These are phyloP conservation scores for Akebia trifoliata DNA, from an alignment of 164 flowering plant species.

Conservation along the genomic window DNA sequence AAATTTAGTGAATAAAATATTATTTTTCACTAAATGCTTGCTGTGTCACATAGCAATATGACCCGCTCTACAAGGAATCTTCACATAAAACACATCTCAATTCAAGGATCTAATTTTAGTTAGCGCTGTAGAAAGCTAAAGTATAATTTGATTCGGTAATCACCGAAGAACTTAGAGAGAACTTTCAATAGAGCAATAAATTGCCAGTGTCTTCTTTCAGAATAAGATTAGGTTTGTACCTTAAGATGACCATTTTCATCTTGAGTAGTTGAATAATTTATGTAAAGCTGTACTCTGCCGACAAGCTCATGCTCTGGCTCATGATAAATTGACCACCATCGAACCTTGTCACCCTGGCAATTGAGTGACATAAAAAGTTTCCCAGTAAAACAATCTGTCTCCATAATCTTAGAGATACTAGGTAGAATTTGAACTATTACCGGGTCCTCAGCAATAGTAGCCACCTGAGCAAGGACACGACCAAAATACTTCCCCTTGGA, in stretches of 20 bases:
- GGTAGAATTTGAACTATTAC: constrained; percentile 32
- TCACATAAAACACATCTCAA: too few relatives aligned
- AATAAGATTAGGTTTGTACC: constrained; percentile 30
- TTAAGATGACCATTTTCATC: constrained; percentile 71
- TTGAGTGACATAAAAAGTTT: constrained; percentile 14
- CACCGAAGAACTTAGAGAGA: too few relatives aligned
- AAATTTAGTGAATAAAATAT: too few relatives aligned
- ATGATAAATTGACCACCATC: constrained; percentile 88
- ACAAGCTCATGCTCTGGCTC: constrained; percentile 93
- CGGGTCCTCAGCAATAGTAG: constrained; percentile 70
- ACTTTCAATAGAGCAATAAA: too few relatives aligned
- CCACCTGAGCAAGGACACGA: constrained; percentile 81
- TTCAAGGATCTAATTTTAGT: too few relatives aligned
- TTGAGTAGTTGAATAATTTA: constrained; percentile 61
- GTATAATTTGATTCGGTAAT: too few relatives aligned
- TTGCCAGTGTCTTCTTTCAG: too few relatives aligned
- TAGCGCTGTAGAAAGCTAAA: too few relatives aligned
- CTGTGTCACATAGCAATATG: too few relatives aligned
- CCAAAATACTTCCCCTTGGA: constrained; percentile 74
- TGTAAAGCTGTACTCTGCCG: constrained; percentile 73
- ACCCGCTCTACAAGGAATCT: too few relatives aligned
- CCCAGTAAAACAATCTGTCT: constrained; percentile 3
- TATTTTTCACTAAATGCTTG: too few relatives aligned
- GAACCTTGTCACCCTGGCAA: constrained; percentile 79
- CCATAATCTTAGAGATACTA: not conserved